Conservation (phyloP, 2,329 filamentous ascomycete genomes). For the Botrytis pseudocinerea region DNA sequence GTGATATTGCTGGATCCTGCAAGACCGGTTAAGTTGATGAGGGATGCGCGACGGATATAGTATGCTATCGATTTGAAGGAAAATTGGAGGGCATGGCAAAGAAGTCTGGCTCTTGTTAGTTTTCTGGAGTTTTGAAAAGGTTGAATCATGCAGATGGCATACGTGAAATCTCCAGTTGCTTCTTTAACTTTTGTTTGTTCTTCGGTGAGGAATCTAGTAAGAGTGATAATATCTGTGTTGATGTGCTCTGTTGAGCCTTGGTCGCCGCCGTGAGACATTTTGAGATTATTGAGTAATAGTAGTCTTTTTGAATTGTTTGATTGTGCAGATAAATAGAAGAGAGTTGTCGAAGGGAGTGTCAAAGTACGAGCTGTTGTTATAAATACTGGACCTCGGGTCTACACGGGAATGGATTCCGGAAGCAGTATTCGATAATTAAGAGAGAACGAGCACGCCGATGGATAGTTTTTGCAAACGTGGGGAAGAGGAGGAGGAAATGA, state of each 20-base stretch:
- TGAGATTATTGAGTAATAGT: constrained; percentile 24
- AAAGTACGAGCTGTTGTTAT: constrained; percentile 16
- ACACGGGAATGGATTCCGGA: constrained; percentile 30
- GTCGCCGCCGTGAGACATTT: constrained; percentile 33
- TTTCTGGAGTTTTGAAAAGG: not conserved
- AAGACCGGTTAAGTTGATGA: constrained; percentile 94
- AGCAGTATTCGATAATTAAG: constrained; percentile 17
- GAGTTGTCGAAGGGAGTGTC: not conserved
- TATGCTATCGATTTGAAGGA: constrained; percentile 99
- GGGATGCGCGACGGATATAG: constrained; percentile 93
- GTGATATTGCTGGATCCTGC: constrained; percentile 94
- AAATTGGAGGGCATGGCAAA: constrained; percentile 98
- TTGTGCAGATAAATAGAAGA: not conserved
- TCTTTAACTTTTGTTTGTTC: constrained; percentile 92
- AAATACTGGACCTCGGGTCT: constrained; percentile 37
- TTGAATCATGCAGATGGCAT: constrained; percentile 42
- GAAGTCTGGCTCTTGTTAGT: constrained; percentile 58
- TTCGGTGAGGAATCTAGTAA: constrained; percentile 94
- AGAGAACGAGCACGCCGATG: not conserved
- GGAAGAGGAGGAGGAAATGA: not conserved
- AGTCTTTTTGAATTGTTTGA: constrained; percentile 11
- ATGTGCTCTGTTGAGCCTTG: constrained; percentile 67
- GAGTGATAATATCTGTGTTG: constrained; percentile 94
- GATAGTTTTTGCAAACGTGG: not conserved
- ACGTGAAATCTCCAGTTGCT: constrained; percentile 98